Base-by-base conservation (phyloP, 139 green algal species). In the Nannochloris sp. region DNA sequence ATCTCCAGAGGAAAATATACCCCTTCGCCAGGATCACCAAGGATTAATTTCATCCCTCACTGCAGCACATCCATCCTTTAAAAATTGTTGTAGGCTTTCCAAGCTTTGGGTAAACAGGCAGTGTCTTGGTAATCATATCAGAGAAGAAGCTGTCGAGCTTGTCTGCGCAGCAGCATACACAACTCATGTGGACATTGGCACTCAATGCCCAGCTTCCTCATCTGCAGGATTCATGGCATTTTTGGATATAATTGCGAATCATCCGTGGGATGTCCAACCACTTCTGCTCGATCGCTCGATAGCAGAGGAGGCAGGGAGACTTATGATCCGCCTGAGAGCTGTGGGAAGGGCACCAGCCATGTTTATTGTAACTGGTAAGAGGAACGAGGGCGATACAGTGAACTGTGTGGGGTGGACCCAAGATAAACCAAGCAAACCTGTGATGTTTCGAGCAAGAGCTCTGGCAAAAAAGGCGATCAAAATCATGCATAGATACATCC, bases 191-290 rank as follows among this genome's bases (percentile, higher is more conserved):
- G 46, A 21, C 16, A 12, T 61, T n/a, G 24, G 46, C 15, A 44
- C 14, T 46, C 9, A 14, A 24, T 21, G 12, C 15, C 24, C 29
- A 44, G 70, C 31, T 43, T 68, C 75, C 2, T 53, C 43, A 21
- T 18, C 74, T 21, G 40, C 79, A 66, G 86, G 85, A 29, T 81
- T 93, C 16, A 58, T 90, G n/a, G 67, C 72, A 21, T 88, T 90
- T 67, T 76, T 93, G 48, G 62, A 81, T 11, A 70, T 90, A 63
- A 67, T 93, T 44, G 61, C 61, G 3, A 48, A 60, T 25, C 79
- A 87, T 69, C 75, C 84, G 23, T 93, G 84, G 84, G 12, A 27
- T 0, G 50, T 71, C 7, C 48, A 65, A 7, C 81, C 86, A 4
- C 73, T 93, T 46, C 43, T 91, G 11, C 68, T 90, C 3, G 84